A percentile compares a stretch with the other conserved stretches of the same genome.
Evolutionary conservation across 2,329 filamentous ascomycete species (phyloP).

Genomic region (Verticillium dahliae): DNA sequence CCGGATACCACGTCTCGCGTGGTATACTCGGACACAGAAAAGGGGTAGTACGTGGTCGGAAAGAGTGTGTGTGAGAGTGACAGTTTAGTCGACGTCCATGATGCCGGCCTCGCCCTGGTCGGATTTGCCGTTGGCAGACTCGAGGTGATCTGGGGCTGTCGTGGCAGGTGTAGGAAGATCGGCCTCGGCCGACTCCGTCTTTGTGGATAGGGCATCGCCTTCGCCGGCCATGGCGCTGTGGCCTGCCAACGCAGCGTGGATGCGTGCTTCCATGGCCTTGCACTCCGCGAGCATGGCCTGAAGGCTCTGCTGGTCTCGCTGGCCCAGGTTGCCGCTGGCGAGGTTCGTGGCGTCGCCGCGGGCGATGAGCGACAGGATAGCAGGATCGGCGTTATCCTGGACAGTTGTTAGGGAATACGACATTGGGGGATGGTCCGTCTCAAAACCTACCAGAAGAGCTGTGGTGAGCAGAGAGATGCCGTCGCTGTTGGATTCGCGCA

Average conservation of each 20-base stretch:
- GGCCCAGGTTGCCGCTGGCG: constrained; percentile 28
- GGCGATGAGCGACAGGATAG: constrained; percentile 42
- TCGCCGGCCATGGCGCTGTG: neutral
- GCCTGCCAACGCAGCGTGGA: constrained; percentile 19
- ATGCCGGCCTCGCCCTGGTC: constrained; percentile 25
- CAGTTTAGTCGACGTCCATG: constrained; percentile 31
- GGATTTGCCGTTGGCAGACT: constrained; percentile 14
- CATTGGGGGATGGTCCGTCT: neutral
- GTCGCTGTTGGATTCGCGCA: constrained; percentile 44
- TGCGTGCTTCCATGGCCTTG: constrained; percentile 34
- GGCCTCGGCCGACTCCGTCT: constrained; percentile 8
- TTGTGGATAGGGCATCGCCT: constrained; percentile 1
- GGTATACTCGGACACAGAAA: neutral
- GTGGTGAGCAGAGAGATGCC: constrained; percentile 48
- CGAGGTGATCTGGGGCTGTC: constrained; percentile 20
- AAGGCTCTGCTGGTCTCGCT: constrained; percentile 36
- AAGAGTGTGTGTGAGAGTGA: neutral
- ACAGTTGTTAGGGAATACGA: constrained; percentile 9
- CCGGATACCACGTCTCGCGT: neutral
- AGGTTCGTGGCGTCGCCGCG: constrained; percentile 37
- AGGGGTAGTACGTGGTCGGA: neutral
- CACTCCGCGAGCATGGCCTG: constrained; percentile 41
- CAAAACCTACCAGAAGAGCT: constrained; percentile 53
- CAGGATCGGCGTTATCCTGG: constrained; percentile 37
- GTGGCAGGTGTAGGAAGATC: constrained; percentile 11